phyloP scores from a whole-genome alignment of 202 grass and related monocot species.

The Panicum virgatum region DNA sequence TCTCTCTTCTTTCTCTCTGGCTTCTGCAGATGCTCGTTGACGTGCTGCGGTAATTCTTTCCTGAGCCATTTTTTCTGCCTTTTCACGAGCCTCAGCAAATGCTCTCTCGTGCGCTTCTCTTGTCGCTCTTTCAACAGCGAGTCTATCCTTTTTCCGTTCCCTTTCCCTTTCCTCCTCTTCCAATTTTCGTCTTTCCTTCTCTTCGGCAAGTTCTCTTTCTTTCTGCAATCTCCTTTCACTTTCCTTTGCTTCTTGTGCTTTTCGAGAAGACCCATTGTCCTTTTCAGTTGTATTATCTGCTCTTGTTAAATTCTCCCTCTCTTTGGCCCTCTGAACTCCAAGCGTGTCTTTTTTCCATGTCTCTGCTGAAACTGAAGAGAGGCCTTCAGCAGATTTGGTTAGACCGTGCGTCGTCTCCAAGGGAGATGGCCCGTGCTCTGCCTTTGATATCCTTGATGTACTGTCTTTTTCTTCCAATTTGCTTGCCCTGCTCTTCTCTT shows the following conservation, averaged over 20 bases:
- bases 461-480: constrained; percentile 23
- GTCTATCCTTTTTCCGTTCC: constrained; percentile 66
- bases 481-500: constrained; percentile 24
- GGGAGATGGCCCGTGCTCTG: constrained; percentile 35
- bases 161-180: constrained; percentile 68
- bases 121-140: constrained; percentile 84
- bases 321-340: constrained; percentile 33
- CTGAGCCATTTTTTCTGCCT: constrained; percentile 72
- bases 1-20: constrained; percentile 71
- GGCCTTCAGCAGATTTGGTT: constrained; percentile 39
- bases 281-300: constrained; percentile 37
- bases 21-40: constrained; percentile 71
- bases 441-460: constrained; percentile 30
- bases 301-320: constrained; percentile 27
- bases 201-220: constrained; percentile 47
- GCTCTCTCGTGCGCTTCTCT: constrained; percentile 73
- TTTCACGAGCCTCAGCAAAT: constrained; percentile 74
- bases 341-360: constrained; percentile 31
- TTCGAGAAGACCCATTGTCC: constrained; percentile 36
- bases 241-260: constrained; percentile 62
- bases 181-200: constrained; percentile 51
- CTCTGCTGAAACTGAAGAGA: constrained; percentile 17
- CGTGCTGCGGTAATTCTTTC: constrained; percentile 73
- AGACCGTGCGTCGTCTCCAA: constrained; percentile 24
- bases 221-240: constrained; percentile 41